Evolutionary conservation across 306 rosid species (phyloP).

Genomic region (Vigna nakashimae): DNA sequence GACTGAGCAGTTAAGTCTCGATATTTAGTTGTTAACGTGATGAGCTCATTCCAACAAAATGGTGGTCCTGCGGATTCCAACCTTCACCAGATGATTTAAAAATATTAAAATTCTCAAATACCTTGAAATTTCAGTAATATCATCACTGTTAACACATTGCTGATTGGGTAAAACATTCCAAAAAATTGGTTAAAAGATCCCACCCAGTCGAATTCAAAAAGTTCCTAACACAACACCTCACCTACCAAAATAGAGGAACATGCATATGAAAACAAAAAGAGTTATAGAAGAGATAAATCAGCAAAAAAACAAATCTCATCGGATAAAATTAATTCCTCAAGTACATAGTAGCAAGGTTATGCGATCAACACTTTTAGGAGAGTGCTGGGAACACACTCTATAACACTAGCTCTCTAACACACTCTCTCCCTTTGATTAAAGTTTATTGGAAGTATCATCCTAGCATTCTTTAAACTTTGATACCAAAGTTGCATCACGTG

Average conservation of each 20-base stretch:
- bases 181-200: slow-evolving; percentile 5
- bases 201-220: slow-evolving; percentile 13
- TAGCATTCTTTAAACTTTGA: neutral
- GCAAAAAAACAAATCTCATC: neutral
- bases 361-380: neutral
- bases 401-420: too few relatives aligned
- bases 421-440: too few relatives aligned
- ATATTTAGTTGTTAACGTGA: slow-evolving; percentile 86
- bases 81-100: slow-evolving; percentile 57
- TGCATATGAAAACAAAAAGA: neutral
- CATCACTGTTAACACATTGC: neutral
- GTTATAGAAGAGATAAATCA: neutral
- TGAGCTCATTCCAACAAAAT: slow-evolving; percentile 84
- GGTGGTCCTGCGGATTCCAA: slow-evolving; percentile 84
- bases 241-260: neutral
- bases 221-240: slow-evolving; percentile 3
- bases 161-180: slow-evolving; percentile 3
- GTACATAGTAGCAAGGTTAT: neutral
- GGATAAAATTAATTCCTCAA: slow-evolving; percentile 8
- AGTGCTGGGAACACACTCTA: neutral
- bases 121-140: slow-evolving; percentile 13
- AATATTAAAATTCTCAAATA: slow-evolving; percentile 31
- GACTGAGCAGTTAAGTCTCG: slow-evolving; percentile 93
- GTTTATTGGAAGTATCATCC: neutral
- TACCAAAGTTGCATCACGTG: neutral